These are phyloP conservation scores for Pseudodiploospora longispora DNA, from an alignment of 2,329 filamentous ascomycete species.

Conservation along the genomic window DNA sequence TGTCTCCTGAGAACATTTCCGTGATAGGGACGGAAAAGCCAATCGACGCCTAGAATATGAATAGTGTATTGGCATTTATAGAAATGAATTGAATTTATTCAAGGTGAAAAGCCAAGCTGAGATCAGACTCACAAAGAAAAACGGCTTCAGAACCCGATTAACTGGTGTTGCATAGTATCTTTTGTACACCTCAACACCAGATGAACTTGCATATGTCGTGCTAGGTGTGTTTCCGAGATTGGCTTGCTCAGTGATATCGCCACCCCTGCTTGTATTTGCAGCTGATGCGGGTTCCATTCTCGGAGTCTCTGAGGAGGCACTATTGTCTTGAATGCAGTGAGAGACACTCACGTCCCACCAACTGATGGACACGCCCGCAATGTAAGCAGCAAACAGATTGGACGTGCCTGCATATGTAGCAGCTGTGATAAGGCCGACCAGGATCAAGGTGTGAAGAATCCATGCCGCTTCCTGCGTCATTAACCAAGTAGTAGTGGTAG, in stretches of 20 bases:
- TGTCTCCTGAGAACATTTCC: conserved; percentile 53
- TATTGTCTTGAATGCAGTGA: conserved; percentile 8
- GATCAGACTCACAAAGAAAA: conserved; percentile 52
- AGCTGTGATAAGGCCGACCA: conserved; percentile 41
- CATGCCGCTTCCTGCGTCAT: conserved; percentile 24
- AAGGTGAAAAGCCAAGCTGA: no score
- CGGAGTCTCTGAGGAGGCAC: background rate
- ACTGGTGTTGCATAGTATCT: conserved; percentile 31
- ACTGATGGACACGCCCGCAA: conserved; percentile 49
- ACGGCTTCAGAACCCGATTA: conserved; percentile 52
- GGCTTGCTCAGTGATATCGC: no score
- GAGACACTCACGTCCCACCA: conserved; percentile 46
- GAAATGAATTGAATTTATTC: no score
- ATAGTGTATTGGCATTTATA: conserved; percentile 24
- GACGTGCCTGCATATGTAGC: conserved; percentile 56
- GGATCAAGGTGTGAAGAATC: conserved; percentile 37
- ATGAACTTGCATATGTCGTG: background rate
- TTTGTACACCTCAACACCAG: conserved; percentile 23
- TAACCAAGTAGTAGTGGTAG: no score
- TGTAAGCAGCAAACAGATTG: conserved; percentile 53
- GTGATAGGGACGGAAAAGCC: conserved; percentile 73
- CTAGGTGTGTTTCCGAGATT: no score
- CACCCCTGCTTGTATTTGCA: no score
- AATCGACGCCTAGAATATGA: conserved; percentile 42
- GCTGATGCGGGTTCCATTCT: no score